Evolutionary conservation across 345 rosid genomes (phyloP).

Genomic region (Brassica cretica): DNA sequence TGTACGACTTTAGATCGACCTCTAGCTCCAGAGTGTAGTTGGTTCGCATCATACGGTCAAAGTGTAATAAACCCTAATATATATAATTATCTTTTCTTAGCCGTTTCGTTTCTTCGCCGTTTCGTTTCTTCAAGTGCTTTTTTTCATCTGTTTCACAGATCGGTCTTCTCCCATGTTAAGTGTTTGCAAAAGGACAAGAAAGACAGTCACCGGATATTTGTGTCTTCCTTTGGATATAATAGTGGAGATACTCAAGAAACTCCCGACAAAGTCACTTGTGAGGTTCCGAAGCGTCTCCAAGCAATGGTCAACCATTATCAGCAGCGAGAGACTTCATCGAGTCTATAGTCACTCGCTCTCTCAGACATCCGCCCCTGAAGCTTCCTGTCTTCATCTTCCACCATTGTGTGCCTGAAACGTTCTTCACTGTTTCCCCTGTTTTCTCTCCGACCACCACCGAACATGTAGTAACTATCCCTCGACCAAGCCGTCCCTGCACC

Average conservation of each 20-base stretch:
- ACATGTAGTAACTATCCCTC: neutral
- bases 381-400: neutral
- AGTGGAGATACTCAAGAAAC: neutral
- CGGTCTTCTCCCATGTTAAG: neutral
- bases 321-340: neutral
- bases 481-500: neutral
- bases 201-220: neutral
- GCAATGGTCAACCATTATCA: neutral
- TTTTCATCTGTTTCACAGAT: neutral
- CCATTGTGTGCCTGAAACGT: neutral
- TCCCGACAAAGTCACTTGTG: neutral
- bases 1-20: too few relatives aligned
- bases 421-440: neutral
- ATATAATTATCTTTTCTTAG: neutral
- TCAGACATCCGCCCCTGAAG: neutral
- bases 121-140: too few relatives aligned
- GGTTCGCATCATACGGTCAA: too few relatives aligned
- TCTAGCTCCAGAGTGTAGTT: too few relatives aligned
- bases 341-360: neutral
- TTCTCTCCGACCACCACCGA: neutral
- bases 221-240: neutral
- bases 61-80: too few relatives aligned
- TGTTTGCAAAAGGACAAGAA: neutral
- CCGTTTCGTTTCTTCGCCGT: neutral
- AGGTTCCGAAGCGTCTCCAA: neutral